Conservation (phyloP, 441 rosid genomes). For the Macaranga tanarius region DNA sequence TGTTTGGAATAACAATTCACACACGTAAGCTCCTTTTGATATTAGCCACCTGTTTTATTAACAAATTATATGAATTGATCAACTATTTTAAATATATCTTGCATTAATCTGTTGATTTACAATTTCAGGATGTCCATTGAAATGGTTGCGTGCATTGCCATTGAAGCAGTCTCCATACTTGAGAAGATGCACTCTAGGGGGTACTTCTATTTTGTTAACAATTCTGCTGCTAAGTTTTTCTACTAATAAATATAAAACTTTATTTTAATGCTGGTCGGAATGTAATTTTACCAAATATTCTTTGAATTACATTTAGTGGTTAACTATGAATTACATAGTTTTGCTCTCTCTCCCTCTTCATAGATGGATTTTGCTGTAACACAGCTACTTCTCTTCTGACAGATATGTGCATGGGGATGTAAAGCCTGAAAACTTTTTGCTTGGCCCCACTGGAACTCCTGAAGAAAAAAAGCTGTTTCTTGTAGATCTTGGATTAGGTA, state of each 20-base stretch:
- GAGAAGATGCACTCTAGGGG: conserved; percentile 92
- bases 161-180: conserved; percentile 87
- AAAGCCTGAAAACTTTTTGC: conserved; percentile 93
- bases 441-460: conserved; percentile 76
- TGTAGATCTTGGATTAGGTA: conserved; percentile 94
- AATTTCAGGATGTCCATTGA: conserved; percentile 79
- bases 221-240: conserved; percentile 9
- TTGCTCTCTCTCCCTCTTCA: not conserved
- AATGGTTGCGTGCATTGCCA: conserved; percentile 98
- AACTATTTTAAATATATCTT: not conserved
- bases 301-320: not conserved
- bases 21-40: conserved; percentile 49
- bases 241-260: conserved; percentile 2
- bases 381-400: conserved; percentile 19
- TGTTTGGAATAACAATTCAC: conserved; percentile 84
- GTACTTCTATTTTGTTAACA: conserved; percentile 33
- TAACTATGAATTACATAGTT: not conserved
- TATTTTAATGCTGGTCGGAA: not conserved
- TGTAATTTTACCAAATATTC: not conserved
- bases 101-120: conserved; percentile 13
- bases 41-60: not conserved
- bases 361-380: not conserved
- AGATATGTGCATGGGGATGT: conserved; percentile 98
- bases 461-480: conserved; percentile 85
- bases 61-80: conserved; percentile 4